Percentiles rank a stretch among this genome's conserved stretches.
phyloP scores from a whole-genome alignment of 208 protist species.

The Crithidia sp. region DNA sequence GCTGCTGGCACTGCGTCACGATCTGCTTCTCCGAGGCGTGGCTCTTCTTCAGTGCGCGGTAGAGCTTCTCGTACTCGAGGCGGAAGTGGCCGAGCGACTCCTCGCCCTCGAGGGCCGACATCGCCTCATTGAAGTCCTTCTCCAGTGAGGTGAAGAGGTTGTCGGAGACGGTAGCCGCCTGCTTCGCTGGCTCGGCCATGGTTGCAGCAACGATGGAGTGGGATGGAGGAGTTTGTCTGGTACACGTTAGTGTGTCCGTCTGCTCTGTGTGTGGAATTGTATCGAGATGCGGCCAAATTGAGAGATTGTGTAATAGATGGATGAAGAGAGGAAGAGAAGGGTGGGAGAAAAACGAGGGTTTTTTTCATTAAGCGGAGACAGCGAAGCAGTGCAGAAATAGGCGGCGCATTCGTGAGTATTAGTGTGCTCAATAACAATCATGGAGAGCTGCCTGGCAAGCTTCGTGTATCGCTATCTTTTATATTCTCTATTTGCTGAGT shows the following conservation, averaged over 20 bases:
- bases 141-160: conserved; percentile 90
- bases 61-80: conserved; percentile 98
- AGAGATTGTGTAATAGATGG: no score
- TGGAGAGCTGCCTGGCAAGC: no score
- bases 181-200: conserved; percentile 46
- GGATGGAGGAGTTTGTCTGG: no score
- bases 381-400: no score
- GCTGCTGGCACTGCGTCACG: conserved; percentile 94
- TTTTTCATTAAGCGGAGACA: no score
- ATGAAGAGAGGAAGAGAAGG: no score
- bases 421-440: no score
- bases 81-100: conserved; percentile 95
- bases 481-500: no score
- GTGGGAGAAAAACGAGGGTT: no score
- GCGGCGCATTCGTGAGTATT: no score
- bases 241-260: no score
- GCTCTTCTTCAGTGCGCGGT: conserved; percentile 95
- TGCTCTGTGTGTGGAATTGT: neutral
- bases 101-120: conserved; percentile 93
- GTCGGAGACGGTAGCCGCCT: conserved; percentile 66
- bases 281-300: neutral
- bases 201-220: neutral
- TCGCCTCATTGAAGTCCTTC: conserved; percentile 94
- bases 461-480: no score
- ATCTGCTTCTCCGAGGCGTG: conserved; percentile 98